Evolutionary conservation across 257 asterid species (phyloP), one percentile per base, ranked within the genome.

Genomic region (Cruciata laevipes): DNA sequence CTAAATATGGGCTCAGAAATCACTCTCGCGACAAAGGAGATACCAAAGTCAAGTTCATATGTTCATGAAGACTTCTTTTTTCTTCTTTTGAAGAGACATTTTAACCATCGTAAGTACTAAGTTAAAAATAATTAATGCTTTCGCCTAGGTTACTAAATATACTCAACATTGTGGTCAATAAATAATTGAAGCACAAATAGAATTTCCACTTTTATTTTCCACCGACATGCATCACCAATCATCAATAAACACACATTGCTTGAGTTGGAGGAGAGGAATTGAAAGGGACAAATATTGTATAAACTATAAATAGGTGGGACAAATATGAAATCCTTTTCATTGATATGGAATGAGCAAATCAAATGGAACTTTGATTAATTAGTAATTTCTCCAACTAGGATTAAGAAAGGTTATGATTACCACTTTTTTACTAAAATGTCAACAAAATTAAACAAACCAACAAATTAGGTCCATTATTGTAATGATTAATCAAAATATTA

Each of bases 1-100:
- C 30, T 1, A 27, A 27, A 27, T 27, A 27, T 27, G 30, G 30
- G 30, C 30, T 27, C 2, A 27, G 7, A 35, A 4, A 4, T 35
- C 18, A 42, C 51, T 42, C 35, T 33, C 30, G 20, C 66, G 18
- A n/a, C 18, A 62, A 31, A 25, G 2, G 60, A 65, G 21, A 40
- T n/a, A 49, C 61, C 40, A 66, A 52, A 49, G 70, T 47, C 70
- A 66, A 66, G 61, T 16, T 33, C 5, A 66, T 66, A 30, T 8
- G 9, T 16, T 49, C 60, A 38, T 65, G 69, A 65, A 25, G 44
- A 12, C 18, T 25, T 65, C 11, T 65, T 42, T 42, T 42, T 13
- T 9, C 42, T 13, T 9, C 42, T 11, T 7, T 37, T 37, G 9
- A 11, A 42, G 16, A 47, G 5, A 8, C 27, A 17, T 3, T 3